Evolutionary conservation across 208 protist species (phyloP).

Genomic region (Trypanosoma mega): DNA sequence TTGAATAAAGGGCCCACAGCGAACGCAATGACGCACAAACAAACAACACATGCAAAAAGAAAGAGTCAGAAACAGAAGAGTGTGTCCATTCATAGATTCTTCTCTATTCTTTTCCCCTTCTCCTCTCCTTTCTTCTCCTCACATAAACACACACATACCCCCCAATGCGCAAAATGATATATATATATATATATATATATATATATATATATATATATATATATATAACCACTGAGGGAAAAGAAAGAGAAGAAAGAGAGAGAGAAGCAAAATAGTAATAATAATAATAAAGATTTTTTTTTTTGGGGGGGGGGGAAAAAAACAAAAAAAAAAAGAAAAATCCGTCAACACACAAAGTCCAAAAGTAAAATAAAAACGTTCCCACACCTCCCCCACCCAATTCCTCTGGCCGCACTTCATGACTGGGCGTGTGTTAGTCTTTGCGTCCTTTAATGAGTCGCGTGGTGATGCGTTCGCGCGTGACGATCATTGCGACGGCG

Average conservation of each 20-base stretch:
- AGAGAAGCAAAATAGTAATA: constrained; percentile 18
- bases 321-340: constrained; percentile 21
- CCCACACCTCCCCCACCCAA: neutral
- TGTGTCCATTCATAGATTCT: too few relatives aligned
- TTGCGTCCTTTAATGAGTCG: constrained; percentile 89
- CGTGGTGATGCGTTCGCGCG: constrained; percentile 73
- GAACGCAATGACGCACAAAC: too few relatives aligned
- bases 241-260: constrained; percentile 12
- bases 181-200: too few relatives aligned
- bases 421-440: constrained; percentile 48
- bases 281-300: constrained; percentile 4
- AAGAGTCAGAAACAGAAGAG: too few relatives aligned
- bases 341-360: neutral
- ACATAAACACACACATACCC: too few relatives aligned
- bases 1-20: too few relatives aligned
- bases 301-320: neutral
- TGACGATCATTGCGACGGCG: constrained; percentile 92
- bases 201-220: too few relatives aligned
- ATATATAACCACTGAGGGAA: too few relatives aligned
- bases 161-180: constrained; percentile 11
- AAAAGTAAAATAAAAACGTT: constrained; percentile 14
- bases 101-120: too few relatives aligned
- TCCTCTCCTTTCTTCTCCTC: too few relatives aligned
- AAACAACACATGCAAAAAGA: too few relatives aligned
- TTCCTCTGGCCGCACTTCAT: neutral